Base-by-base conservation (phyloP, 805 yeast genomes). In the Zygosaccharomyces siamensis region DNA sequence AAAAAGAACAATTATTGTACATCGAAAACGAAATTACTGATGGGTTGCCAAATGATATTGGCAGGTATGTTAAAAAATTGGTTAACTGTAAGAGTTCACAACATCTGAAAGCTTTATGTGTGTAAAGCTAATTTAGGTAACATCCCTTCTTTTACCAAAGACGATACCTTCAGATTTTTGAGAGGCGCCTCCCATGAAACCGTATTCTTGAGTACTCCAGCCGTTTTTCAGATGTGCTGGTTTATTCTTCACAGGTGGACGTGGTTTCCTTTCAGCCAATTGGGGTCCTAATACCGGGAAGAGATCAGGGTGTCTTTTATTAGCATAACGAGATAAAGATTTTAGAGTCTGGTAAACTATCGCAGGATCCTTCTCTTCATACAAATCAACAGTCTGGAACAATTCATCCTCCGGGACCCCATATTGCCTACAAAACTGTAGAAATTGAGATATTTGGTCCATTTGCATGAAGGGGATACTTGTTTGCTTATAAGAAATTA, bases 351-450 rank as follows among this genome's bases (percentile, higher is more conserved):
- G 81, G n/a, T 83, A 67, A 1, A 88, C 88, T 55, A 84, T 87
- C 43, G 87, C 84, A 0, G 92, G 89, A 62, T 88, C 95, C 55
- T 79, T 76, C 26, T 69, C 66, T 61, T 88, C 96, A 55, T 71
- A 88, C 49, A 88, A 71, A 63, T 88, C 96, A 5, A 76, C 70
- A 0, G 95, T 88, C 56, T 84, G 89, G 63, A 88, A 88, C 43
- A 85, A 67, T 62, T 88, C 96, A 61, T 86, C 89, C 55, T 85
- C 84, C 5, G 89, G 87, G 2, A 88, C 81, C 2, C 92, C 92
- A 45, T 81, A 71, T 4, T 62, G 46, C 53, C 81, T 78, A 43
- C 89, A 81, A 47, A 83, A 79, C 5, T 73, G 68, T 33, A 88
- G 68, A 59, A 88, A 88, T 54, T 79, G 78, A 43, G 88, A 80